Conservation (phyloP, 768 basidiomycete genomes). For the Asterophora parasitica region DNA sequence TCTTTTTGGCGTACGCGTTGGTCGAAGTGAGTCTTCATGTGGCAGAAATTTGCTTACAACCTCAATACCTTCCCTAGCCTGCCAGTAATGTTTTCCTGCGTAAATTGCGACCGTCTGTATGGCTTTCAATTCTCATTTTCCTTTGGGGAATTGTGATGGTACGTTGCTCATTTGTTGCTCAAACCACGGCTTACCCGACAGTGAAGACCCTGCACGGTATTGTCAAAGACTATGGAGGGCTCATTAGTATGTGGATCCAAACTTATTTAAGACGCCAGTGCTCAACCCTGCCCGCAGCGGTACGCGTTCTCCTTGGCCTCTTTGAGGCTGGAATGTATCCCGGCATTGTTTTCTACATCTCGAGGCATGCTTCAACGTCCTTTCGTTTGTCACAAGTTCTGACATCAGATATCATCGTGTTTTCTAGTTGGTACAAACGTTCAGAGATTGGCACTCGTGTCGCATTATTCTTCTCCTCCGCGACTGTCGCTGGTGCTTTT, state of each 20-base stretch:
- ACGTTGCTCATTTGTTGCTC: conserved; percentile 4
- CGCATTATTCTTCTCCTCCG: conserved; percentile 76
- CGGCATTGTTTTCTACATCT: conserved; percentile 58
- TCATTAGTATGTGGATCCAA: conserved; percentile 42
- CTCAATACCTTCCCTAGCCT: conserved; percentile 33
- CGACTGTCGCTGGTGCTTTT: conserved; percentile 75
- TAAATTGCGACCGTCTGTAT: conserved; percentile 59
- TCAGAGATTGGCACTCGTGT: conserved; percentile 68
- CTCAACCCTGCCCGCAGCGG: conserved; percentile 29
- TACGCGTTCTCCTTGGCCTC: conserved; percentile 60
- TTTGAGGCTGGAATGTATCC: conserved; percentile 57
- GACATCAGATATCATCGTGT: neutral
- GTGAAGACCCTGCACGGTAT: conserved; percentile 60
- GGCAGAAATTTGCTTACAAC: neutral
- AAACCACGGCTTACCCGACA: neutral
- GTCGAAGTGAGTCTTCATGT: conserved; percentile 48
- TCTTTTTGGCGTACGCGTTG: conserved; percentile 71
- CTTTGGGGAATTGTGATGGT: conserved; percentile 49
- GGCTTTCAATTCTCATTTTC: conserved; percentile 50
- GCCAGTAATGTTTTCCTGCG: conserved; percentile 59
- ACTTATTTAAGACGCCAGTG: neutral
- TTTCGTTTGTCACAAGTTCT: neutral
- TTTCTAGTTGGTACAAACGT: conserved; percentile 73
- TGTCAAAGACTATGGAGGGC: conserved; percentile 53
- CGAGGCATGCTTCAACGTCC: conserved; percentile 35